Percentiles rank a stretch among this genome's conserved stretches.
Evolutionary conservation across 805 yeast genomes (phyloP).

Genomic region (Candida namnaoensis): DNA sequence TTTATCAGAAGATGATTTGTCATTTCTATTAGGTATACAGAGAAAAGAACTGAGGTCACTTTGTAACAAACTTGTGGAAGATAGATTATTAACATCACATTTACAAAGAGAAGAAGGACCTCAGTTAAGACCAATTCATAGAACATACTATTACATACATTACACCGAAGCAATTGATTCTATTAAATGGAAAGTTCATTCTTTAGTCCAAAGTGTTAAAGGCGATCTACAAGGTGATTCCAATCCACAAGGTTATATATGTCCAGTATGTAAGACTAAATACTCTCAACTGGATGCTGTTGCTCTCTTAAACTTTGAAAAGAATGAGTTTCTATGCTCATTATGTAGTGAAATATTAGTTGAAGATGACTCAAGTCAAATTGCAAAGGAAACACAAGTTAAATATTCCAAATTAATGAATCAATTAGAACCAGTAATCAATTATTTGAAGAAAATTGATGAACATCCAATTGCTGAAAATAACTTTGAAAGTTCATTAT

Average conservation of each 20-base stretch:
- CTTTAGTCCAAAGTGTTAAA: conserved; percentile 68
- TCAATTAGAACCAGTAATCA: conserved; percentile 83
- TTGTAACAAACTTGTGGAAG: conserved; percentile 77
- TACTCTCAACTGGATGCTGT: conserved; percentile 86
- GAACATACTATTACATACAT: conserved; percentile 82
- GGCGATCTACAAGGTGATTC: conserved; percentile 78
- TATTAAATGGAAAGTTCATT: conserved; percentile 92
- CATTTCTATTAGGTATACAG: conserved; percentile 72
- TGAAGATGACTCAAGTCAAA: conserved; percentile 85
- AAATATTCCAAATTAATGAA: conserved; percentile 78
- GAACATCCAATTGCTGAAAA: conserved; percentile 78
- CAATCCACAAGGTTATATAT: conserved; percentile 89
- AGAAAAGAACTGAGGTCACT: conserved; percentile 79
- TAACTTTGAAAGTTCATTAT: conserved; percentile 78
- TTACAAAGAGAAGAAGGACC: conserved; percentile 63
- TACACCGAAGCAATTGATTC: conserved; percentile 92
- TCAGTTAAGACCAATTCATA: conserved; percentile 56
- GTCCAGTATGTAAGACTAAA: conserved; percentile 77
- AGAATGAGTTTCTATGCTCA: conserved; percentile 75
- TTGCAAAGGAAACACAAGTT: conserved; percentile 74
- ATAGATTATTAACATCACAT: conserved; percentile 65
- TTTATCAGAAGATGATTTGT: conserved; percentile 85
- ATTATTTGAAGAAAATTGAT: conserved; percentile 73
- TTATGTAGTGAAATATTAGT: conserved; percentile 68
- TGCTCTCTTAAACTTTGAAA: conserved; percentile 69